A percentile compares a stretch with the other conserved stretches of the same genome.
These are phyloP conservation scores for Coemansia sp. DNA, from an alignment of 192 early-diverging fungal species.

Conservation along the genomic window DNA sequence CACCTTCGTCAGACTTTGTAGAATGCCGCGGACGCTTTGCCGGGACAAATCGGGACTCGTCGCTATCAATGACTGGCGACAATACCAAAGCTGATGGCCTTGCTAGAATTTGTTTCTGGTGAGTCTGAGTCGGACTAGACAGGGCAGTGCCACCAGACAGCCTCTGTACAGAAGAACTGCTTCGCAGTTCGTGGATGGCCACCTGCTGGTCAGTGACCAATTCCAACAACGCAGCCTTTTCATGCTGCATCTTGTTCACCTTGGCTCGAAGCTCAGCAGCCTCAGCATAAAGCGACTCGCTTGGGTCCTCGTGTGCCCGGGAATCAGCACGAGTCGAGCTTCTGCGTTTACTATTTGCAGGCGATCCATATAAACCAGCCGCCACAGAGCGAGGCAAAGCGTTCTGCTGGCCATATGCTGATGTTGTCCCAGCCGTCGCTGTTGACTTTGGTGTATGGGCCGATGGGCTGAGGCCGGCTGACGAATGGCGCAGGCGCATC, in stretches of 20 bases:
- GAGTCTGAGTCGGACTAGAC: slow-evolving; percentile 12
- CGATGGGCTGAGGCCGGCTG: slow-evolving; percentile 8
- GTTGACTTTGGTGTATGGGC: neutral
- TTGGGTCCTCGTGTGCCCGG: slow-evolving; percentile 1
- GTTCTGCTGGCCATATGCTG: neutral
- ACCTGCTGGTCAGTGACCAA: slow-evolving; percentile 54
- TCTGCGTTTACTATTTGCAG: neutral
- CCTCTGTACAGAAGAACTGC: neutral
- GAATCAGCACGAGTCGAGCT: neutral
- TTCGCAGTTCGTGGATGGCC: slow-evolving; percentile 40
- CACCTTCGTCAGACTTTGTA: neutral
- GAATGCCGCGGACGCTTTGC: slow-evolving; percentile 10
- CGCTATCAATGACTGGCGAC: neutral
- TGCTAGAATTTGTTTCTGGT: slow-evolving; percentile 15
- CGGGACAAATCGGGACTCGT: neutral
- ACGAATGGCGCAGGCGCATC: slow-evolving; percentile 51
- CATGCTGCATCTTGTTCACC: slow-evolving; percentile 31
- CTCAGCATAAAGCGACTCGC: slow-evolving; percentile 37
- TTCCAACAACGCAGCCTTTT: slow-evolving; percentile 42
- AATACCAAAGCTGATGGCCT: neutral
- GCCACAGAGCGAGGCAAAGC: neutral
- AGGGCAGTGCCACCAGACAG: neutral
- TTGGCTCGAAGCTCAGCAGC: slow-evolving; percentile 37
- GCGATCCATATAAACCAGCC: neutral
- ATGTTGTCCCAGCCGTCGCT: neutral